Evolutionary conservation across 345 rosid genomes (phyloP).

Genomic region (Hibiscus trionum): DNA sequence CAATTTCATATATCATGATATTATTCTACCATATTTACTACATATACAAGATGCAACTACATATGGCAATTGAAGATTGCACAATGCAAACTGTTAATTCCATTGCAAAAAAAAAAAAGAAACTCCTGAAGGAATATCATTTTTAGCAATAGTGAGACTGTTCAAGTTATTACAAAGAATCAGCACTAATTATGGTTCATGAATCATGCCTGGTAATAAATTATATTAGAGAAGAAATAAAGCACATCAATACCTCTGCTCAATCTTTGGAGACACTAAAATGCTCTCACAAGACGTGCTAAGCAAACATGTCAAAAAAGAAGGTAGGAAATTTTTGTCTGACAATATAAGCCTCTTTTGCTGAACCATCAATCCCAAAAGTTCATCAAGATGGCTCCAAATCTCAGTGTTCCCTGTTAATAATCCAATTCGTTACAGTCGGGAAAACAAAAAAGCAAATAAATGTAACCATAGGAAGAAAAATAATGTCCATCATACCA

Average conservation of each 20-base stretch:
- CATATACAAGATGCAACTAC: no score
- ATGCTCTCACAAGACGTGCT: conserved; percentile 43
- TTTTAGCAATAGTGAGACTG: no score
- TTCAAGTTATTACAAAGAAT: background rate
- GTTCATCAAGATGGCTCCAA: conserved; percentile 59
- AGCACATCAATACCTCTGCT: conserved; percentile 43
- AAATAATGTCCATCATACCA: conserved; percentile 38
- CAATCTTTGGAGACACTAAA: conserved; percentile 19
- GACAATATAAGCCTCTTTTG: conserved; percentile 70
- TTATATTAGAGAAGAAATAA: background rate
- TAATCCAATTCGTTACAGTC: conserved; percentile 3
- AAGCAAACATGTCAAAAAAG: conserved; percentile 67
- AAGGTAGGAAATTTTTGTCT: conserved; percentile 53
- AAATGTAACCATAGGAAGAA: conserved; percentile 1
- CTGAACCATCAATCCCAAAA: conserved; percentile 66
- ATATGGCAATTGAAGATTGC: no score
- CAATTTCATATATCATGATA: no score
- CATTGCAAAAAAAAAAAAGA: background rate
- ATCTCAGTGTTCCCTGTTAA: conserved; percentile 58
- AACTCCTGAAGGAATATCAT: background rate
- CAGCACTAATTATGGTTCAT: background rate
- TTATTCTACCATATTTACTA: no score
- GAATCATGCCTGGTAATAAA: background rate
- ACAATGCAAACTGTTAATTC: no score
- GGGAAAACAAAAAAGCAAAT: background rate